Evolutionary conservation across 2,329 filamentous ascomycete genomes (phyloP), one percentile per base, ranked within the genome.

Genomic region (Monosporascus sp.): DNA sequence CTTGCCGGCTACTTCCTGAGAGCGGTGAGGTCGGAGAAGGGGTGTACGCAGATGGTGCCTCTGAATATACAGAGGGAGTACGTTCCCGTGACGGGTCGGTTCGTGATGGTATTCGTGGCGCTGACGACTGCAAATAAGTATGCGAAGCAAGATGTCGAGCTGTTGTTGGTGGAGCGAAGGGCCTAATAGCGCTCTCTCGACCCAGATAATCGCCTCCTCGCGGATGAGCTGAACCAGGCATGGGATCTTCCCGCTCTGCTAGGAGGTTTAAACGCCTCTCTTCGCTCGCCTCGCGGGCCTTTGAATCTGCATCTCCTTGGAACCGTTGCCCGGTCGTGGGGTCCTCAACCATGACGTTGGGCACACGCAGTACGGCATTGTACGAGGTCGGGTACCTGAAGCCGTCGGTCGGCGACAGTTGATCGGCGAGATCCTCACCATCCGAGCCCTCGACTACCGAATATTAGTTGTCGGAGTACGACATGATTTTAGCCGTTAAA

Each of bases 41-140:
- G 2, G 74, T 76, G 62, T 80, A 81, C 9, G 78, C 78, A 7
- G 78, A 78, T 9, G 78, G 78, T 6, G 77, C 76, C 50, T 71
- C 67, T 24, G 68, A 66, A 64, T 70, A 69, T 64, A 68, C 56
- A 22, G 67, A 65, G 37, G 59, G 56, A 37, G 61, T 62, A 54
- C 61, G 55, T 37, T 55, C 58, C 52, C 51, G 52, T 52, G 55
- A 52, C 43, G 57, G 48, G 41, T 60, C 45, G 48, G 51, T 49
- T 52, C 48, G 57, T 58, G 57, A 52, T 50, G 63, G 24, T 55
- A 52, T 45, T 50, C 59, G 58, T 52, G 58, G 60, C 37, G 64
- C 46, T 65, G 64, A 64, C 58, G 65, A 59, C 45, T 56, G 60
- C 40, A 58, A 56, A 47, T 60, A 57, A 59, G 63, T 64, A 53